Conservation (phyloP, 2,329 filamentous ascomycete species). For the Grosmannia clavigera region DNA sequence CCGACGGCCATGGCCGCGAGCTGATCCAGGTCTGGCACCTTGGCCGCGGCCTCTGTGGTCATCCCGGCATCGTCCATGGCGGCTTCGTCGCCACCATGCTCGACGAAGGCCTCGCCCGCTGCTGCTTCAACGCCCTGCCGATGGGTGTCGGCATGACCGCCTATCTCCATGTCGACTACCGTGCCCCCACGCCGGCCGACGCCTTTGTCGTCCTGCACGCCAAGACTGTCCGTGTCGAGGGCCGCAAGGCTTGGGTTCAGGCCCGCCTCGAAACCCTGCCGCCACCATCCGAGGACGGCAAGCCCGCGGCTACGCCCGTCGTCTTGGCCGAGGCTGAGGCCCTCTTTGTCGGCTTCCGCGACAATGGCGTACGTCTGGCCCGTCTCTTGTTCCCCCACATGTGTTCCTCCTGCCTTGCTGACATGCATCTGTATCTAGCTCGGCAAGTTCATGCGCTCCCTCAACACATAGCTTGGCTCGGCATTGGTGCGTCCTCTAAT, state of each 20-base stretch:
- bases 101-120: slow-evolving; percentile 79
- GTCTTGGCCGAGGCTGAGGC: slow-evolving; percentile 74
- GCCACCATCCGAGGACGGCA: slow-evolving; percentile 24
- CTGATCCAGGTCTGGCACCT: slow-evolving; percentile 65
- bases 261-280: slow-evolving; percentile 73
- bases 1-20: slow-evolving; percentile 54
- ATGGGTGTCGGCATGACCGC: slow-evolving; percentile 81
- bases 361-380: slow-evolving; percentile 39
- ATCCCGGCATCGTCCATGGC: slow-evolving; percentile 83
- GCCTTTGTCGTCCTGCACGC: slow-evolving; percentile 68
- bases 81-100: slow-evolving; percentile 84
- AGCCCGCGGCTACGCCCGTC: slow-evolving; percentile 43
- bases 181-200: slow-evolving; percentile 62
- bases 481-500: neutral
- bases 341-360: slow-evolving; percentile 49
- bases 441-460: neutral
- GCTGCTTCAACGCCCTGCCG: slow-evolving; percentile 78
- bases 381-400: neutral
- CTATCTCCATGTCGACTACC: slow-evolving; percentile 72
- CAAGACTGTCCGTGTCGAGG: slow-evolving; percentile 73
- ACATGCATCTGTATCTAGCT: neutral
- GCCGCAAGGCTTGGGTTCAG: slow-evolving; percentile 88
- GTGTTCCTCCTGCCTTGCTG: too few species aligned
- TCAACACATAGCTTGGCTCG: neutral
- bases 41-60: slow-evolving; percentile 70